phyloP scores from a whole-genome alignment of 768 basidiomycete genomes.

The Neoboletus magnificus region DNA sequence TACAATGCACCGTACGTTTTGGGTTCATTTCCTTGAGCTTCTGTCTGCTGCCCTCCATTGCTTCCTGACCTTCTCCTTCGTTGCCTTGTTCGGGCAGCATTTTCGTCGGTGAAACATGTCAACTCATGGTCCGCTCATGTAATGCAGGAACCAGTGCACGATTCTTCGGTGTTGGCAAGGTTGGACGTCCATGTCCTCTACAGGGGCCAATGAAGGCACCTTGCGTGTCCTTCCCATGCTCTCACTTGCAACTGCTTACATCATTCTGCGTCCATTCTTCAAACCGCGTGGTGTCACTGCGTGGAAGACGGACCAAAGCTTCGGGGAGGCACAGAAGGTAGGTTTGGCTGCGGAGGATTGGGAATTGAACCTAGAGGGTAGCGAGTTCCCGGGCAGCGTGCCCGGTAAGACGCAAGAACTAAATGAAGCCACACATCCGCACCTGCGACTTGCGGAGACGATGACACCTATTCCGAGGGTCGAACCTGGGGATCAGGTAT shows the following conservation, averaged over 20 bases:
- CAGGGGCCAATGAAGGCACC: constrained; percentile 60
- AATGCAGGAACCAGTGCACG: constrained; percentile 47
- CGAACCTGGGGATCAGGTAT: constrained; percentile 62
- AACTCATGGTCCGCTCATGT: background rate
- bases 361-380: constrained; percentile 49
- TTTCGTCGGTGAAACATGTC: background rate
- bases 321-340: constrained; percentile 17
- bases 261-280: constrained; percentile 68
- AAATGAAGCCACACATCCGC: constrained; percentile 56
- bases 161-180: constrained; percentile 59
- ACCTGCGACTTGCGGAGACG: constrained; percentile 50
- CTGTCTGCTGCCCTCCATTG: background rate
- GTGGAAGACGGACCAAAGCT: background rate
- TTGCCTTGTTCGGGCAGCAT: constrained; percentile 5
- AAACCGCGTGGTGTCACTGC: constrained; percentile 27
- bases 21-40: background rate
- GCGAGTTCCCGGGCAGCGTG: constrained; percentile 53
- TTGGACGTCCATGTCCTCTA: constrained; percentile 51
- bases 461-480: constrained; percentile 60
- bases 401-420: constrained; percentile 56
- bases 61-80: background rate
- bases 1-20: constrained; percentile 52
- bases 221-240: constrained; percentile 60
- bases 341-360: constrained; percentile 48
- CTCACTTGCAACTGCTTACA: constrained; percentile 53